phyloP scores from a whole-genome alignment of 2,329 filamentous ascomycete species.

The Calonectria fujianensis region DNA sequence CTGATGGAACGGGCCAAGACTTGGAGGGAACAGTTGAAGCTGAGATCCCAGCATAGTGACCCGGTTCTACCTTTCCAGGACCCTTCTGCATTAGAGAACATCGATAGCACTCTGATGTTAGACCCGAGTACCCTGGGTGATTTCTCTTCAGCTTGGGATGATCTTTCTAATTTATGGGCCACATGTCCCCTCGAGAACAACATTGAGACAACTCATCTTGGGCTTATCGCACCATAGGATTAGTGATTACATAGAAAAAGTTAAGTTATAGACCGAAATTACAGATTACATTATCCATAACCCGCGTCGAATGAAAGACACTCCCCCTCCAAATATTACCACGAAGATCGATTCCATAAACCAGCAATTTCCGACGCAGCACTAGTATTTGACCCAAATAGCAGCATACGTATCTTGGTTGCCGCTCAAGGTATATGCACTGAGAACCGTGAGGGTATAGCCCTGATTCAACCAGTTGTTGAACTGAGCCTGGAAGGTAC shows the following conservation, averaged over 20 bases:
- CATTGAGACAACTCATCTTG: neutral
- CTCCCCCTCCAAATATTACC: neutral
- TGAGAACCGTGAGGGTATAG: conserved; percentile 21
- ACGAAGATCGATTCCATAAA: neutral
- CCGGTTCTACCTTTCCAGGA: no score
- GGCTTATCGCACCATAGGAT: neutral
- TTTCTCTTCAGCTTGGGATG: conserved; percentile 5
- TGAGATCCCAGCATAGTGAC: neutral
- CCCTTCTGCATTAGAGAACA: neutral
- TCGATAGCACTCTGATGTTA: no score
- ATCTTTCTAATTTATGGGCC: conserved; percentile 2
- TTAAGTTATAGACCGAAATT: neutral
- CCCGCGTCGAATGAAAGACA: neutral
- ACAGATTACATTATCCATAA: neutral
- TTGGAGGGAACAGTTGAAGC: neutral
- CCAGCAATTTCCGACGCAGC: neutral
- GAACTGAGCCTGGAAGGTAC: neutral
- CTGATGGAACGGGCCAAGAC: neutral
- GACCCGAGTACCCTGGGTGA: neutral
- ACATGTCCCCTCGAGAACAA: neutral
- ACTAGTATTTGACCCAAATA: conserved; percentile 21
- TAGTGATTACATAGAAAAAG: neutral
- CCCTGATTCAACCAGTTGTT: conserved; percentile 15
- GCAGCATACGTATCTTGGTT: conserved; percentile 26
- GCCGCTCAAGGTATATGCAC: conserved; percentile 13